Base-by-base conservation (phyloP, 1,284 basidiomycete genomes). In the Trichosporon ovoides region DNA sequence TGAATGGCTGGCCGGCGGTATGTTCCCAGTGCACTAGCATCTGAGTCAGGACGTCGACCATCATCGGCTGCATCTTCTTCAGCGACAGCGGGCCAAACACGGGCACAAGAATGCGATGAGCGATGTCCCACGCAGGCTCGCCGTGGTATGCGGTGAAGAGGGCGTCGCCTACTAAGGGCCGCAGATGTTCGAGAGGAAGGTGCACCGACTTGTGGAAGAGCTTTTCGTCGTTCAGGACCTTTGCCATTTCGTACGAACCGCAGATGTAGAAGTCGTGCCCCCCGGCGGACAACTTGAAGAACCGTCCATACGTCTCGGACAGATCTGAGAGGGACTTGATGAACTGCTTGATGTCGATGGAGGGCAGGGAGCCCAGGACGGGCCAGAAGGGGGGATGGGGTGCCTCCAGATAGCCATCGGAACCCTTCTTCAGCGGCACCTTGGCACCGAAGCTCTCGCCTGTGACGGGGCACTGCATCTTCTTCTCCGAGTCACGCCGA, bases 61-160 rank as follows among this genome's bases (percentile, higher is more conserved):
- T 69, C 18, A 62, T 79, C 50, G 77, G 75, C 65, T 81, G 80
- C 82, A 82, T 83, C 56, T 73, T 74, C 36, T 75, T 76, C 55
- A 83, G 78, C 6, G 77, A 73, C 13, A 76, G 65, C 1, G 80
- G 78, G 33, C 80, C 80, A 68, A 83, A 83, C 3, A 80, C 79
- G 13, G 82, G 82, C 73, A 81, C 80, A 13, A 83, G 77, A 38
- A 83, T 72, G 33, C 81, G 80, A 68, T 83, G 81, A 80, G 63
- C 60, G 12, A 63, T 48, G 16, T 55, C 55, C 81, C 81, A 83
- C 63, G 80, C 80, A 19, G 75, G 72, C 61, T 83, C 82, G 12
- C 77, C 74, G 20, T 71, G 64, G 31, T 77, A 68, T 0, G 81
- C 81, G 72, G 64, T 66, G 50, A 66, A 66, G 18, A 66, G 51